Evolutionary conservation across 352 stramenopile genomes (phyloP), one percentile per base, ranked within the genome.

Genomic region (Globisporangium camurandrum): DNA sequence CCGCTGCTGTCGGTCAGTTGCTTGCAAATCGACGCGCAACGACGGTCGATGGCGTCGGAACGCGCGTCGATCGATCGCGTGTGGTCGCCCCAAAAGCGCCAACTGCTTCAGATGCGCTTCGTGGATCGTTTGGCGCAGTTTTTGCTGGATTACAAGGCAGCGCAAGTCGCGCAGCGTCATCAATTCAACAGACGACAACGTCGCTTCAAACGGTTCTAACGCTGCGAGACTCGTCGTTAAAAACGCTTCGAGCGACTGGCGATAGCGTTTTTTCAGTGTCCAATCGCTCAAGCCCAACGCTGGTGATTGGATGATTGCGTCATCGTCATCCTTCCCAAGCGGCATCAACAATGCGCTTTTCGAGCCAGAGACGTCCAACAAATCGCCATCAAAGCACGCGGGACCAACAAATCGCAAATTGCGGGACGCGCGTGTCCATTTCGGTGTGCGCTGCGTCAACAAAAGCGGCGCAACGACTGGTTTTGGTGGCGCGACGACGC

Each of bases 91-190:
- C 0, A 91, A 59, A 8, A 86, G 44, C 20, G 82, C 73, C 12
- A 93, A 60, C 6, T 68, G 66, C 38, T 79, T 77, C 20, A 71
- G 76, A 51, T 91, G 79, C 14, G 75, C 66, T 24, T 77, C 66
- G 24, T 69, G 66, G 36, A 91, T 66, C 54, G 75, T 75, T 39
- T 68, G 70, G 3, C 68, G 75, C 34, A 93, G 57, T 22, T 83
- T 81, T 37, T 88, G 75, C 57, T 93, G 82, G 37, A 93, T 27
- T 11, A 91, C 48, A 27, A 86, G 62, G 38, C 80, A 91, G 2
- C 80, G 70, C 42, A 91, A 50, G 47, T 88, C 67, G 5, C 71
- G 64, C 3, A 91, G 62, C 26, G 66, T 84, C 31, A 65, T 59
- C 44, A 64, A 57, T 42, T 91, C 76, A 1, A 48, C 46, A 10